Conservation (phyloP, 805 yeast species). For the Barnettozyma wickerhamii region DNA sequence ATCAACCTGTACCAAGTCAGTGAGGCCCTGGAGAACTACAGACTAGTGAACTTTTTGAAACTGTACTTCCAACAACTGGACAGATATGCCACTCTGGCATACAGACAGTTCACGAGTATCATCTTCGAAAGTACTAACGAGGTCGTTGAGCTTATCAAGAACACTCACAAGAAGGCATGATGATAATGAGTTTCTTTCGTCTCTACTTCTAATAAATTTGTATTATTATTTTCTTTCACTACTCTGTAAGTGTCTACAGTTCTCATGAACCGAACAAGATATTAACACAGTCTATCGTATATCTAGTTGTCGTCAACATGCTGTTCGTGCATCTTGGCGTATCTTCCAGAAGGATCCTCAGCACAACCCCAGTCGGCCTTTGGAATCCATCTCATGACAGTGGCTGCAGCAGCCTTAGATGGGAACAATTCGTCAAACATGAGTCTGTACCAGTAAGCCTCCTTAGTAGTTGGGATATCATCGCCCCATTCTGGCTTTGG, state of each 20-base stretch:
- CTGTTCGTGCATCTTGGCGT: slow-evolving; percentile 82
- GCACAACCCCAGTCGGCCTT: slow-evolving; percentile 99
- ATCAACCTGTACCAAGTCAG: slow-evolving; percentile 23
- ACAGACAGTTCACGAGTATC: slow-evolving; percentile 15
- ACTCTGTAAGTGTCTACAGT: too few relatives aligned
- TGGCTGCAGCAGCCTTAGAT: slow-evolving; percentile 85
- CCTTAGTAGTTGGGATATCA: slow-evolving; percentile 95
- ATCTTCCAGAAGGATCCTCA: slow-evolving; percentile 98
- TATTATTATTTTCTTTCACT: too few relatives aligned
- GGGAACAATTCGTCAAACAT: slow-evolving; percentile 94
- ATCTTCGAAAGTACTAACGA: slow-evolving; percentile 9
- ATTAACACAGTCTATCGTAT: too few relatives aligned
- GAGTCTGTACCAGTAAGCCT: slow-evolving; percentile 98
- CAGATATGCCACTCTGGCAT: slow-evolving; percentile 14
- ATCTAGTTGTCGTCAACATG: slow-evolving; percentile 37
- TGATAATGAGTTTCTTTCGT: too few relatives aligned
- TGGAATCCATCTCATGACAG: slow-evolving; percentile 99
- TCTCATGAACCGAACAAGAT: too few relatives aligned
- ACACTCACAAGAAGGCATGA: slow-evolving; percentile 1
- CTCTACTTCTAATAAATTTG: too few relatives aligned
- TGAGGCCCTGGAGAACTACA: slow-evolving; percentile 20
- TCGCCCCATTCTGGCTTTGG: slow-evolving; percentile 96
- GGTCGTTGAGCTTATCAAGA: slow-evolving; percentile 5
- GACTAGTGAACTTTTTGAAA: slow-evolving; percentile 8
- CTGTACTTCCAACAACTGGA: neutral